These are phyloP conservation scores for Candida palmyrensis DNA, from an alignment of 805 yeast species.

Conservation along the genomic window DNA sequence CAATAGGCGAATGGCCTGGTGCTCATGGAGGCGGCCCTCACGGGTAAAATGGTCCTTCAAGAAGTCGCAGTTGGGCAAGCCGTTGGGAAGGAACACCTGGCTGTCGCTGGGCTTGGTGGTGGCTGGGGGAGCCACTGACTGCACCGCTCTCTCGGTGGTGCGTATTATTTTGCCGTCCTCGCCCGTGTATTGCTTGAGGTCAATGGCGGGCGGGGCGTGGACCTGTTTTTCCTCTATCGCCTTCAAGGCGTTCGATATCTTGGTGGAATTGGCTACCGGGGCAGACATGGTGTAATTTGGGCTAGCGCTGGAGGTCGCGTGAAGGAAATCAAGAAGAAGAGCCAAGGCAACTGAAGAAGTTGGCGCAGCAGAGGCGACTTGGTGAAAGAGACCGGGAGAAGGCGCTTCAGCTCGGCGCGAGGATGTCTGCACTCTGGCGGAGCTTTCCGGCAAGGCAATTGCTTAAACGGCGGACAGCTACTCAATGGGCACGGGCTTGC, in stretches of 20 bases:
- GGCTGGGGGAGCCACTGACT: conserved; percentile 63
- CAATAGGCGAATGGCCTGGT: conserved; percentile 67
- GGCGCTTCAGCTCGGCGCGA: too few species aligned
- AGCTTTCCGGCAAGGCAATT: too few species aligned
- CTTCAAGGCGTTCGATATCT: conserved; percentile 61
- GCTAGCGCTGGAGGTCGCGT: too few species aligned
- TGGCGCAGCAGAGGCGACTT: too few species aligned
- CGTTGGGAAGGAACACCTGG: conserved; percentile 57
- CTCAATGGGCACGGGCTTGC: too few species aligned
- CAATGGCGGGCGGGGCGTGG: conserved; percentile 11
- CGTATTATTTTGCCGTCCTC: conserved; percentile 55
- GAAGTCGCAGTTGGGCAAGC: conserved; percentile 69
- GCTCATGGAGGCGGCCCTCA: conserved; percentile 75
- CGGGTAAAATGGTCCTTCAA: conserved; percentile 66
- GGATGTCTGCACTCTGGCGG: too few species aligned
- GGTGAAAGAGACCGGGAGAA: too few species aligned
- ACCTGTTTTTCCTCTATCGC: conserved; percentile 46
- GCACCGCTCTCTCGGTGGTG: conserved; percentile 55
- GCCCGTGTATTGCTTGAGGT: conserved; percentile 42
- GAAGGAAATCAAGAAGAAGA: too few species aligned
- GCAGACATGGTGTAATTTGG: not conserved
- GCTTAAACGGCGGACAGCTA: too few species aligned
- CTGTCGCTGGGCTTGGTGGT: conserved; percentile 58
- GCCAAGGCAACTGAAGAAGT: too few species aligned
- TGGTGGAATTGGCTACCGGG: conserved; percentile 10